Evolutionary conservation across 306 rosid species (phyloP), one percentile per base, ranked within the genome.

Genomic region (Quercus cerris): DNA sequence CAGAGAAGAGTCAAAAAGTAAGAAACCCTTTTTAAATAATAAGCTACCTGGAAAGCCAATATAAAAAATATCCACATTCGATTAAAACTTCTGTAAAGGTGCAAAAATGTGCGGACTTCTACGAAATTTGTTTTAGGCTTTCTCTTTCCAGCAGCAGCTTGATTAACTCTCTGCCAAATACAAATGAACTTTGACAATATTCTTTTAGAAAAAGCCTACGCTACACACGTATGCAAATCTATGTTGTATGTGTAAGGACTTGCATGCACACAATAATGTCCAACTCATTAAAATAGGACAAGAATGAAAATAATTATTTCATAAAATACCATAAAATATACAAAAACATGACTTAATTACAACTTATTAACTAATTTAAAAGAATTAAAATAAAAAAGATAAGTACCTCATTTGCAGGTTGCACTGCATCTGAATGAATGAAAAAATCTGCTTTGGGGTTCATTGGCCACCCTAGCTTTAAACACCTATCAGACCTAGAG

Each of bases 31-130:
- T 58, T 28, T 76, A 79, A 80, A 77, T 54, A 54, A 74, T 75
- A 62, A 54, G 69, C 70, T 89, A 96, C 99, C 97, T 96, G 99
- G 82, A 91, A 88, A 74, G 99, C 98, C 91, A 96, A 70, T 86
- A 96, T 93, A 52, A 93, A 90, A 90, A 96, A 93, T 68, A 91
- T 88, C 99, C 99, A 96, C 99, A 96, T 96, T 82, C 98, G 87
- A 87, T 96, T 98, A 73, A 96, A 96, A 83, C 97, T 93, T 88
- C 99, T 89, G 75, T 93, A 96, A 31, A 96, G 91, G 84, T 91
- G 94, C 89, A 82, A 84, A 89, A 85, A 96, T 5, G 99, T 93
- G 44, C 99, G 99, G 62, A 93, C 97, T 91, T 96, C 99, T 19
- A 89, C 98, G 78, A 96, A 96, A 82, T 91, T 96, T 66, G 98